These are phyloP conservation scores for Pyricularia grisea DNA, from an alignment of 2,329 filamentous ascomycete genomes.

Conservation along the genomic window DNA sequence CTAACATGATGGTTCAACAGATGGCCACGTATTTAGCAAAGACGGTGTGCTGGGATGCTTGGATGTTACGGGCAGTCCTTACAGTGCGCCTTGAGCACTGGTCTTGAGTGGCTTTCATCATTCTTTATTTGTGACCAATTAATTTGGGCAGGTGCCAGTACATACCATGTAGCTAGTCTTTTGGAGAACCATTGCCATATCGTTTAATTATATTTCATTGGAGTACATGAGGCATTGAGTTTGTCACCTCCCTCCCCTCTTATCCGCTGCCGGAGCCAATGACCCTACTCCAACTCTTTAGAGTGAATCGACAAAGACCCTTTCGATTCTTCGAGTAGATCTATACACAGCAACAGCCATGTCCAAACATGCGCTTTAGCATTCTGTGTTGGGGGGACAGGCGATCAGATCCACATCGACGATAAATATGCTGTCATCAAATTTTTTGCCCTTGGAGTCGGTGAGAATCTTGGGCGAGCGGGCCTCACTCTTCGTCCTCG, in stretches of 20 bases:
- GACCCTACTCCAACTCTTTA: too few relatives aligned
- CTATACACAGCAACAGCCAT: too few relatives aligned
- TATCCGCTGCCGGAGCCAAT: too few relatives aligned
- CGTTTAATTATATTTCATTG: not conserved
- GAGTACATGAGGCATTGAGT: not conserved
- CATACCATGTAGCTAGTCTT: not conserved
- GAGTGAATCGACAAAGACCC: too few relatives aligned
- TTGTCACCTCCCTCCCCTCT: too few relatives aligned
- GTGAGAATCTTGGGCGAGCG: not conserved
- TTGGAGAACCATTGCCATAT: too few relatives aligned
- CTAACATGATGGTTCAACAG: not conserved
- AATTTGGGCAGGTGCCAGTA: not conserved
- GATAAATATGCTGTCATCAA: not conserved
- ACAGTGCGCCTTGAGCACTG: not conserved
- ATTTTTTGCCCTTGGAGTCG: not conserved
- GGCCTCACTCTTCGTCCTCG: not conserved
- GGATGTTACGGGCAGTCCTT: not conserved
- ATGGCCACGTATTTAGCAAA: not conserved
- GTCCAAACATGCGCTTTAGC: not conserved
- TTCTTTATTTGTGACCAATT: not conserved
- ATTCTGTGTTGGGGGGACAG: not conserved
- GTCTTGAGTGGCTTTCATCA: not conserved
- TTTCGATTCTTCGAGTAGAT: not conserved
- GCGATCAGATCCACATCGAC: not conserved
- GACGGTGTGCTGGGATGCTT: conserved; percentile 1